Percentiles rank a stretch among this genome's conserved stretches.
These are phyloP conservation scores for Cladophialophora psammophila DNA, from an alignment of 2,329 filamentous ascomycete genomes.

Conservation along the genomic window DNA sequence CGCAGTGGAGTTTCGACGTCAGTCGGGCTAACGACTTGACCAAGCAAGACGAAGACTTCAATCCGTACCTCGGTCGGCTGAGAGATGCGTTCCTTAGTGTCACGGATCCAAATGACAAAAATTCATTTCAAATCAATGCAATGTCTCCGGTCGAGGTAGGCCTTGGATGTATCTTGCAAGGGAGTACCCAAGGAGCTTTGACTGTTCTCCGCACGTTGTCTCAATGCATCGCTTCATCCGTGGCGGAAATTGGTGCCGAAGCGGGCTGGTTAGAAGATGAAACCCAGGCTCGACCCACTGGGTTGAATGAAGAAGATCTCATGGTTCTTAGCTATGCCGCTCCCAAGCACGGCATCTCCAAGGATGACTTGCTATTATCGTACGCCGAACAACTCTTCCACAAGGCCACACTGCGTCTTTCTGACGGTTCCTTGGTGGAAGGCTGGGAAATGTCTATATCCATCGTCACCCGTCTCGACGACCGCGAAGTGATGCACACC, in stretches of 20 bases:
- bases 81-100: constrained; percentile 71
- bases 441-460: constrained; percentile 92
- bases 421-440: constrained; percentile 58
- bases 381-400: constrained; percentile 73
- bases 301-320: constrained; percentile 82
- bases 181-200: constrained; percentile 78
- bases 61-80: constrained; percentile 77
- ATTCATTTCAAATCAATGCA: constrained; percentile 74
- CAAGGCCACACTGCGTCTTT: constrained; percentile 44
- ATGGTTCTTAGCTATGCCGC: constrained; percentile 78
- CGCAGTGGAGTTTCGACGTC: constrained; percentile 53
- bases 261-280: constrained; percentile 76
- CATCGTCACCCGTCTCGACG: constrained; percentile 81
- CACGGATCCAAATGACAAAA: constrained; percentile 68
- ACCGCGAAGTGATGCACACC: constrained; percentile 72
- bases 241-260: constrained; percentile 83
- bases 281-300: constrained; percentile 53
- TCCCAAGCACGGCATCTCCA: constrained; percentile 69
- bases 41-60: constrained; percentile 50
- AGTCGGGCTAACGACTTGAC: constrained; percentile 51
- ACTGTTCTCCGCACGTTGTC: constrained; percentile 81
- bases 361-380: constrained; percentile 77
- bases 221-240: constrained; percentile 75
- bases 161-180: constrained; percentile 81
- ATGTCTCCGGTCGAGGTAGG: constrained; percentile 79